Conservation (phyloP, 805 yeast genomes). For the Ogataea sp. region DNA sequence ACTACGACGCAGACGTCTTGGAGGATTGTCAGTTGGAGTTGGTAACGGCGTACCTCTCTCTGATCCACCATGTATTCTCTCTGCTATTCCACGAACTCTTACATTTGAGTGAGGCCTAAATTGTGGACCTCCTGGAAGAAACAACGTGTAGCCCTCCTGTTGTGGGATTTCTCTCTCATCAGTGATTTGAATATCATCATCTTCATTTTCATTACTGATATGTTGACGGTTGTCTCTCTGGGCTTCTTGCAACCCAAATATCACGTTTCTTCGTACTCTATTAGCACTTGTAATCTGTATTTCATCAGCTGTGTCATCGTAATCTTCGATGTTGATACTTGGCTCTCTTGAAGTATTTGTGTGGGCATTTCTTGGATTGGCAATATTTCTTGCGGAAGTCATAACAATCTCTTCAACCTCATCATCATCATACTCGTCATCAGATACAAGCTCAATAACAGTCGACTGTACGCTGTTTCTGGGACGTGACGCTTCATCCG, state of each 20-base stretch:
- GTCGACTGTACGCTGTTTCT: too few relatives aligned
- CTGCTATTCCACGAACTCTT: background rate
- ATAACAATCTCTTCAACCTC: background rate
- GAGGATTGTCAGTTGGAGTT: too few relatives aligned
- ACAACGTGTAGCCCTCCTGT: background rate
- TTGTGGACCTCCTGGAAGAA: background rate
- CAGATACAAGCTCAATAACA: background rate
- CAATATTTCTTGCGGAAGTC: background rate
- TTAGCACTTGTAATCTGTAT: slow-evolving; percentile 1
- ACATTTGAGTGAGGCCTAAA: too few relatives aligned
- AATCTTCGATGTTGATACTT: background rate
- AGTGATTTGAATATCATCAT: slow-evolving; percentile 2
- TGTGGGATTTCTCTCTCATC: background rate
- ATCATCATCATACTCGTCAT: background rate
- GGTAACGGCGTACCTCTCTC: too few relatives aligned
- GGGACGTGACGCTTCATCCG: too few relatives aligned
- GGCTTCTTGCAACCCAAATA: too few relatives aligned
- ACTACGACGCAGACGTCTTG: too few relatives aligned
- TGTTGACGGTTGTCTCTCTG: background rate
- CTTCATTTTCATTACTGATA: background rate
- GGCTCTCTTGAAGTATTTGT: too few relatives aligned
- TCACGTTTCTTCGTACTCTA: too few relatives aligned
- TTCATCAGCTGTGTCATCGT: background rate
- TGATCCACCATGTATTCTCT: too few relatives aligned
- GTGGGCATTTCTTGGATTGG: too few relatives aligned